Evolutionary conservation across 2,329 filamentous ascomycete species (phyloP), one percentile per base, ranked within the genome.

Genomic region (Xylaria sp.): DNA sequence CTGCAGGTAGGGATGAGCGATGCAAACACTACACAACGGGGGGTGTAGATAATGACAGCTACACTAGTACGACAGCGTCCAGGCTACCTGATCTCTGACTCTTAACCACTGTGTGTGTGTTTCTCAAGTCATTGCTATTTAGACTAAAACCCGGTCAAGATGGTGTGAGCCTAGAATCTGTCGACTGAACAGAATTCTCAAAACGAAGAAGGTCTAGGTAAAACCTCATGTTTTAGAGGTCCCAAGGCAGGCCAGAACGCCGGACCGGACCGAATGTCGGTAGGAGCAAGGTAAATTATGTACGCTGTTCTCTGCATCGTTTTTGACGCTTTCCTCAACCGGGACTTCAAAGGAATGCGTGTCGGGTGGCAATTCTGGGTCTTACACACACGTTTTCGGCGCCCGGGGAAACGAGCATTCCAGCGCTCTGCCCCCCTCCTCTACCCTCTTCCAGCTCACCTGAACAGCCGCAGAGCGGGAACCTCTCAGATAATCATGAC

Each of bases 331-430:
- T 68, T 70, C 66, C 66, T 62, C 67, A 64, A 63, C 61, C 41
- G 55, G 63, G 1, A n/a, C 25, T 15, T 73, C 66, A 73, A 72
- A 75, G 75, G 74, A 76, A 77, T 77, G 75, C 64, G 55, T 59
- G 67, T 60, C 43, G 58, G 60, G 67, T 72, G 72, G 68, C 60
- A 50, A 74, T 71, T 56, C 48, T 63, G 39, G 64, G 68, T 72
- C 69, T 67, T 64, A 68, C 69, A 68, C 53, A 61, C 72, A 75
- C 71, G 74, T 75, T 77, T 76, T 75, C 75, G 72, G 74, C 25
- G 55, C 34, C 43, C 60, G 43, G 62, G 71, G 71, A 66, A 65
- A 69, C 71, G 67, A 71, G 70, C 66, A 28, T 58, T 30, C 55
- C 36, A 45, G 39, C 23, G 32, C 34, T 34, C 25, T 34, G 18